These are phyloP conservation scores for Citrus sinensis DNA, from an alignment of 345 rosid genomes.

Conservation along the genomic window DNA sequence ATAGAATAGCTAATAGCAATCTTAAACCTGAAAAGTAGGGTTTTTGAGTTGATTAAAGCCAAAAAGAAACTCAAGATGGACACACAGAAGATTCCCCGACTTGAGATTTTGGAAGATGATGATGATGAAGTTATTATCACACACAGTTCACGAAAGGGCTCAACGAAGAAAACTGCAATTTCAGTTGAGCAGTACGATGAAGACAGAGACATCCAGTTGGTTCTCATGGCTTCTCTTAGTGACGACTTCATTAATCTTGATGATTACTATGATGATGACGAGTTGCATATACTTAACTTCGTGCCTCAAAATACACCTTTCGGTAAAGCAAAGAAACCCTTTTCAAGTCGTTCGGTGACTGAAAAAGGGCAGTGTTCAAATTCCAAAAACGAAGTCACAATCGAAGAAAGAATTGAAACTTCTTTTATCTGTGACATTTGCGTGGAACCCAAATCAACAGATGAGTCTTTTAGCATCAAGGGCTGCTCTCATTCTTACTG, in stretches of 20 bases:
- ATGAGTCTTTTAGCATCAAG: conserved; percentile 20
- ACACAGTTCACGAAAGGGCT: conserved; percentile 25
- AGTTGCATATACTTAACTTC: conserved; percentile 1
- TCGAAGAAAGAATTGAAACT: neutral
- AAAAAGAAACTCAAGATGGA: neutral
- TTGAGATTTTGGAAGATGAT: conserved; percentile 18
- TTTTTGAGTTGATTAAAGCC: neutral
- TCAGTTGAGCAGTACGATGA: conserved; percentile 39
- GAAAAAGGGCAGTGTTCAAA: conserved; percentile 2
- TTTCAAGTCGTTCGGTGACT: neutral
- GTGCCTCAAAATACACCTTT: neutral
- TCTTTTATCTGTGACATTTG: conserved; percentile 41
- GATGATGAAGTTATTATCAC: conserved; percentile 1
- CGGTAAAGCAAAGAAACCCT: neutral
- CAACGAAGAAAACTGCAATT: conserved; percentile 30
- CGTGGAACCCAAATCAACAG: conserved; percentile 11
- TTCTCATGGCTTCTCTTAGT: conserved; percentile 16
- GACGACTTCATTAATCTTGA: neutral
- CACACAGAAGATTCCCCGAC: neutral
- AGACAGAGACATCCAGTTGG: conserved; percentile 28
- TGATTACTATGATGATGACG: neutral
- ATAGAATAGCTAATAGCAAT: too few relatives aligned
- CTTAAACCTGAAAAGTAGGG: neutral
- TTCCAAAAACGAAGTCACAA: neutral
- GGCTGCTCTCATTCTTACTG: conserved; percentile 50